These are phyloP conservation scores for Trametopsis cervina DNA, from an alignment of 768 basidiomycete species.

Conservation along the genomic window DNA sequence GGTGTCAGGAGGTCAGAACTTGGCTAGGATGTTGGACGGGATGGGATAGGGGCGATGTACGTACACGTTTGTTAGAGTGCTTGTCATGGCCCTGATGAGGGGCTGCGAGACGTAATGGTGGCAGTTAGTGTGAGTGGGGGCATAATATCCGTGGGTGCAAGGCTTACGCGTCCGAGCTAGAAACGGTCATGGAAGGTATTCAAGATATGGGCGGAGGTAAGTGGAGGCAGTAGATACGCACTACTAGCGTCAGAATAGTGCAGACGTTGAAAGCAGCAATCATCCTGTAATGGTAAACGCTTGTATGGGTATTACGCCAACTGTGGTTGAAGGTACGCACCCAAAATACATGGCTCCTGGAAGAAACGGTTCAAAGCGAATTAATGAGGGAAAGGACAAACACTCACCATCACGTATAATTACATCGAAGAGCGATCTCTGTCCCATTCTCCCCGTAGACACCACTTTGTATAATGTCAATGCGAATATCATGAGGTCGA, in stretches of 20 bases:
- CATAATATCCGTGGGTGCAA: too few species aligned
- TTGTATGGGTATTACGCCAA: background rate
- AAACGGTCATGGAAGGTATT: too few species aligned
- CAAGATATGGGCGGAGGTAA: background rate
- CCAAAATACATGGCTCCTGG: conserved; percentile 9
- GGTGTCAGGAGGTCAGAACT: too few species aligned
- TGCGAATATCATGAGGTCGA: conserved; percentile 8
- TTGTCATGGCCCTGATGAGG: background rate
- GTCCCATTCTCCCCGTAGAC: background rate
- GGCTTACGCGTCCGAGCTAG: background rate
- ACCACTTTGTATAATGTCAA: conserved; percentile 6
- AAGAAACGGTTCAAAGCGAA: too few species aligned
- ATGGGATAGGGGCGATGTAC: background rate
- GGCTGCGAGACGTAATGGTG: background rate
- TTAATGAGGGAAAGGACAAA: too few species aligned
- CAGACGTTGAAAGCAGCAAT: background rate
- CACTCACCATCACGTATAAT: conserved; percentile 10
- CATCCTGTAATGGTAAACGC: background rate
- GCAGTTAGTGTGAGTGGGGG: background rate
- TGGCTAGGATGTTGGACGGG: too few species aligned
- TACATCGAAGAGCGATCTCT: background rate
- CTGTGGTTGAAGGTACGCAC: background rate
- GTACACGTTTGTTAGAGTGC: conserved; percentile 8
- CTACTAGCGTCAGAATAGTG: background rate
- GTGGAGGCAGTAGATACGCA: background rate